Percentiles rank a stretch among this genome's conserved stretches.
Conservation (phyloP, 768 basidiomycete species). For the Kwoniella mangroviensis region DNA sequence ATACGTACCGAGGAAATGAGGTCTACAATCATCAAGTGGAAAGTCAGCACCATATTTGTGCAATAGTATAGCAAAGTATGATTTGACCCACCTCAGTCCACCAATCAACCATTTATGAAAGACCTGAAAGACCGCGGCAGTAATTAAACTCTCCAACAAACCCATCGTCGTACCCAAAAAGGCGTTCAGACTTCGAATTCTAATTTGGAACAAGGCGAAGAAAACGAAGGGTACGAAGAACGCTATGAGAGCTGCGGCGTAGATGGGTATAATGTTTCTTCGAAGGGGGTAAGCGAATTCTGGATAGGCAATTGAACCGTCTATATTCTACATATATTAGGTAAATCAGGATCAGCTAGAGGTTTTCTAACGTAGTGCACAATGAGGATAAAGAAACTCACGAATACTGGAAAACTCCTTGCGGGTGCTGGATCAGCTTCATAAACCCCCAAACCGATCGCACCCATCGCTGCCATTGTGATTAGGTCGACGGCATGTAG, state of each 20-base stretch:
- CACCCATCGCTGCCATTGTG: constrained; percentile 66
- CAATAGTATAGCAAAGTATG: neutral
- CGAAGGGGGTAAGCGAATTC: constrained; percentile 57
- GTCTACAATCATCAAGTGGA: constrained; percentile 1
- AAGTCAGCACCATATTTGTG: neutral
- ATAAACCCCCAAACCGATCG: constrained; percentile 64
- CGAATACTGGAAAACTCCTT: constrained; percentile 50
- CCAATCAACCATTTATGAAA: constrained; percentile 65
- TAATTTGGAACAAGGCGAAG: constrained; percentile 65
- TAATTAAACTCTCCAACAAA: constrained; percentile 61
- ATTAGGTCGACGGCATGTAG: constrained; percentile 64
- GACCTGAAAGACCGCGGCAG: constrained; percentile 62
- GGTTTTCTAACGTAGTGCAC: neutral
- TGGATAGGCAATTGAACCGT: constrained; percentile 64
- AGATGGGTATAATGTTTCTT: constrained; percentile 66
- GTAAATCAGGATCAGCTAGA: neutral
- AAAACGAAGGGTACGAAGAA: constrained; percentile 66
- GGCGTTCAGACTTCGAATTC: constrained; percentile 62
- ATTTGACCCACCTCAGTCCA: constrained; percentile 25
- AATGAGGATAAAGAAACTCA: constrained; percentile 15
- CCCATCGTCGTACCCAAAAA: constrained; percentile 65
- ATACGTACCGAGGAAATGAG: constrained; percentile 27
- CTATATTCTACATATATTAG: constrained; percentile 10
- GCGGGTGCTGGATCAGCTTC: constrained; percentile 60
- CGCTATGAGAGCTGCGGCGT: constrained; percentile 63